Evolutionary conservation across 768 basidiomycete genomes (phyloP), one percentile per base, ranked within the genome.

Genomic region (Austroboletus festivus): DNA sequence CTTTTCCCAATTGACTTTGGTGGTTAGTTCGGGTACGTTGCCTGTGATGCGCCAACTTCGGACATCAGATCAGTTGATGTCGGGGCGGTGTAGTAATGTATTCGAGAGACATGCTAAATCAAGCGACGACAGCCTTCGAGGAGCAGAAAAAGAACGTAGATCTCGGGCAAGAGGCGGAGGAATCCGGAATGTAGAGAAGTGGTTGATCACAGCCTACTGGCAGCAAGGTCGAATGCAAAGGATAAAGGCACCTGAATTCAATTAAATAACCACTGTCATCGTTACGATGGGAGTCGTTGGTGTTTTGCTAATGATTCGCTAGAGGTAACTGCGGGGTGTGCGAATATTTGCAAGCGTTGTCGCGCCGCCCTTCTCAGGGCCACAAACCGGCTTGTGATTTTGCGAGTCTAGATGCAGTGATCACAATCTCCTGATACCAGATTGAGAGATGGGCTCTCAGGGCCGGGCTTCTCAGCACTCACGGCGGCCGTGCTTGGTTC

Each of bases 341-440:
- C 12, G 35, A 38, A 33, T 1, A 15, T 46, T 33, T 31, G 52
- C 33, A 20, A 24, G 23, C 26, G 8, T 18, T 38, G 5, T 7
- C 16, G 34, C 34, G 34, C 23, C 24, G 38, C n/a, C 5, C 39
- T 45, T 50, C 48, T 39, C 50, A 51, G 49, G 51, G 38, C 24
- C 19, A 12, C 13, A 4, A 15, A n/a, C 22, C 8, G 26, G 47
- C 52, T 43, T 20, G 57, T 63, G 61, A 51, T 56, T 63, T 40
- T 44, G 41, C 16, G 22, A 45, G 28, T 28, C 18, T 44, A 44
- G 33, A 44, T 12, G 35, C 34, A 42, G 42, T 46, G 37, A 41
- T 22, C 28, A 5, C 39, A 42, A 44, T 22, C 3, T 21, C 38
- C 28, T 41, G n/a, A 49, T 30, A 2, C 28, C 23, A 10, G 37